These are phyloP conservation scores for Hypoxylon sp. DNA, from an alignment of 2,329 filamentous ascomycete genomes.

Conservation along the genomic window DNA sequence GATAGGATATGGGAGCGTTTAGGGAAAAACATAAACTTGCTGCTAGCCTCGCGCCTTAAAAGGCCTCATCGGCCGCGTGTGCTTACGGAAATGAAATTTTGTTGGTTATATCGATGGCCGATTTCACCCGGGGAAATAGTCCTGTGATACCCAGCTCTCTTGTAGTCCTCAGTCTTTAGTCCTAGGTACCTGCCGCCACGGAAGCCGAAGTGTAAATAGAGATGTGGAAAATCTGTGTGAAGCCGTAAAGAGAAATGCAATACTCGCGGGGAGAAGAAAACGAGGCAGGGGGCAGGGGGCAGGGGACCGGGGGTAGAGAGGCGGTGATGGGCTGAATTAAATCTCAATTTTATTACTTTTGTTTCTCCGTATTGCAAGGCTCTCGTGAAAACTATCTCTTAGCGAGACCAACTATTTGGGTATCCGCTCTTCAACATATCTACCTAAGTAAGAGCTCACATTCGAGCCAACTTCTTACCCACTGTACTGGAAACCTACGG, in stretches of 20 bases:
- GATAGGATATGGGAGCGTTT: not conserved
- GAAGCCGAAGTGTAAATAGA: not conserved
- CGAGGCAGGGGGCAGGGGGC: too few relatives aligned
- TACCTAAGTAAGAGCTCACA: conserved; percentile 19
- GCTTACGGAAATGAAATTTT: not conserved
- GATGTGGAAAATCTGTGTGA: not conserved
- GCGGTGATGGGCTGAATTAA: not conserved
- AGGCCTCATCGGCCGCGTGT: not conserved
- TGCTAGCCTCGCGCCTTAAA: not conserved
- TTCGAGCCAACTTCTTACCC: not conserved
- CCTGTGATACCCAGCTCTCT: not conserved
- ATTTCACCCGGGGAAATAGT: not conserved
- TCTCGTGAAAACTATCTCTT: not conserved
- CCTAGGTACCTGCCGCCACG: not conserved
- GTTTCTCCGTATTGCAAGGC: not conserved
- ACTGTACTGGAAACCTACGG: not conserved
- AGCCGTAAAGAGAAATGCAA: too few relatives aligned
- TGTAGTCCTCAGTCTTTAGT: not conserved
- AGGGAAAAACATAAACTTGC: not conserved
- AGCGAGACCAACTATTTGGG: conserved; percentile 22
- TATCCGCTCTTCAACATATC: conserved; percentile 17
- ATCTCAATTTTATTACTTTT: not conserved
- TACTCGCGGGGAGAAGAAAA: too few relatives aligned
- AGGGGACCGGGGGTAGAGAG: not conserved
- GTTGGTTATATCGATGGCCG: not conserved